Evolutionary conservation across 345 rosid species (phyloP), one percentile per base, ranked within the genome.

Genomic region (Abelmoschus esculentus): DNA sequence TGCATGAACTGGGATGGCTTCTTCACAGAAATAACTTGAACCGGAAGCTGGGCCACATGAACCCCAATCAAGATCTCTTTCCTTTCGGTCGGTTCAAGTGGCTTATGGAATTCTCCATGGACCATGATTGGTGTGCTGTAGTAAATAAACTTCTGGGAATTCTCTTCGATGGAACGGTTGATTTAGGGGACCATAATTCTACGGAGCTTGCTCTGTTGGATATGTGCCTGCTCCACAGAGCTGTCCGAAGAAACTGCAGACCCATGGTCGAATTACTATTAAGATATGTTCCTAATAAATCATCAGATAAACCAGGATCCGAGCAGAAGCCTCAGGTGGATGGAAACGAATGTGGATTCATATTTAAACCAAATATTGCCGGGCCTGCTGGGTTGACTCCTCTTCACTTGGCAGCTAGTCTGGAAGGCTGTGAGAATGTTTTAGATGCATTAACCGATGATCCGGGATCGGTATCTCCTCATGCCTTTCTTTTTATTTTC

Each of bases 1-100:
- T 89, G 49, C 80, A 86, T 67, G 95, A 89, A 84, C 80, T 89
- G 76, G 91, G 95, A 46, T 89, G 95, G 95, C 89, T 86, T 77
- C 85, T 89, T 72, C 95, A 83, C 60, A 79, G 89, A 68, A 78
- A 76, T 67, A 86, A 79, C 38, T 42, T 72, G 50, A 75, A 75
- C 59, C 40, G 65, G 58, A 83, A 84, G 77, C 70, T 83, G 70
- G 79, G 77, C 55, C 55, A 72, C 63, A 46, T 72, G 79, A 79
- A 80, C 76, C 84, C 82, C 47, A 73, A 72, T 18, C 34, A 42
- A 8, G 66, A 72, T 31, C 81, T 72, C 62, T 89, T 86, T 69
- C 79, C 91, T 65, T 73, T 85, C 47, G 70, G 72, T 44, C 73
- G 91, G 64, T 81, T 85, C 80, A 82, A 69, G 75, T 86, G 86